phyloP scores from a whole-genome alignment of 768 basidiomycete species.

The Coprinopsis sp. region DNA sequence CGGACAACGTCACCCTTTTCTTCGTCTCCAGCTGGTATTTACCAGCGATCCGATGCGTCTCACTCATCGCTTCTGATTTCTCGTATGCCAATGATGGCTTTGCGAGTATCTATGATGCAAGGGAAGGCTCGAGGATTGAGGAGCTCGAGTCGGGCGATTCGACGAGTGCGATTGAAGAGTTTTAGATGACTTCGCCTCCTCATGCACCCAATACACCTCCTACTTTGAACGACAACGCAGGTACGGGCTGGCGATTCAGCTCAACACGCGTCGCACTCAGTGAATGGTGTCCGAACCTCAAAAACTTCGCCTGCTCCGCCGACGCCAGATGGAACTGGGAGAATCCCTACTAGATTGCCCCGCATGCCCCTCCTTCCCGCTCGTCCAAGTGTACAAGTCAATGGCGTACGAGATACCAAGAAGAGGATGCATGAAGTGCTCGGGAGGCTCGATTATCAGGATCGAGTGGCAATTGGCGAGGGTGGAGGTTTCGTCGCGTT shows the following conservation, averaged over 20 bases:
- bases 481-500: background rate
- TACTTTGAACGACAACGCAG: background rate
- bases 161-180: constrained; percentile 60
- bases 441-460: constrained; percentile 33
- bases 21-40: constrained; percentile 64
- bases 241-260: background rate
- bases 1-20: constrained; percentile 68
- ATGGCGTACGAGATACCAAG: constrained; percentile 73
- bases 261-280: constrained; percentile 43
- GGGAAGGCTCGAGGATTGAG: constrained; percentile 53
- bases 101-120: constrained; percentile 57
- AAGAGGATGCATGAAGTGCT: constrained; percentile 36
- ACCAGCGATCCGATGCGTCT: constrained; percentile 58
- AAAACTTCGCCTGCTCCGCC: constrained; percentile 67
- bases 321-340: constrained; percentile 83
- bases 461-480: constrained; percentile 21
- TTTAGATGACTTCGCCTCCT: constrained; percentile 52
- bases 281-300: constrained; percentile 64
- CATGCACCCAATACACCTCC: constrained; percentile 13
- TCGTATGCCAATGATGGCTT: constrained; percentile 68
- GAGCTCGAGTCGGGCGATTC: constrained; percentile 75
- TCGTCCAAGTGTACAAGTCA: constrained; percentile 57
- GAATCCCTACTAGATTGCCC: constrained; percentile 75
- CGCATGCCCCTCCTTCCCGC: constrained; percentile 65
- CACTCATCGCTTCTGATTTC: constrained; percentile 67